Evolutionary conservation across 2,329 filamentous ascomycete species (phyloP), one percentile per base, ranked within the genome.

Genomic region (Boeremia exigua): DNA sequence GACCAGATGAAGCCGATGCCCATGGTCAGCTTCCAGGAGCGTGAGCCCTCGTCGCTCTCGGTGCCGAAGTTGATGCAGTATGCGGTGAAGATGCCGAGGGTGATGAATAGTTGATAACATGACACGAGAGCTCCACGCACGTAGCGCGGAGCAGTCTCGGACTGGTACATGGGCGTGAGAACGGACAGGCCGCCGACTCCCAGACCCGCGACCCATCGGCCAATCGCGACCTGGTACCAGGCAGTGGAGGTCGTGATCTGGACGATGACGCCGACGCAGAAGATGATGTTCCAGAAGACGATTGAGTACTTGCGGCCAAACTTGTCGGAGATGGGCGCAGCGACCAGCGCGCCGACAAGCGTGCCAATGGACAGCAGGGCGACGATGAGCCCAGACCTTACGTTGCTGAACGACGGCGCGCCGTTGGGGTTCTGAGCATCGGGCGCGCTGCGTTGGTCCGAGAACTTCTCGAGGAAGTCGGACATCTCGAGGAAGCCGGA

Each of bases 81-180:
- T 1, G 77, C 80, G 19, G 78, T 68, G 48, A 79, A 86, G 70
- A 90, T 89, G 43, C 88, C 88, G 27, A 89, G 77, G 0, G 87
- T 90, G 69, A 90, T 87, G 70, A 88, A 84, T 3, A 90, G 81
- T 77, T 90, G 88, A 72, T 89, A 90, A 47, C 81, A 84, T 1
- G 83, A 71, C 10, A 90, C 82, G 34, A 89, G 79, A 6, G 86
- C 79, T 65, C 86, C 86, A 63, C 88, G 84, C 46, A 90, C 83
- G 55, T 85, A 82, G 57, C 85, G 81, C 0, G 88, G 88, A 2
- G 84, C 84, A 52, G 82, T 86, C 73, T 90, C 88, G 14, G 82
- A 84, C 69, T 89, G 86, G 64, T 90, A 90, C 84, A 90, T 75
- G 4, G 74, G 74, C 3, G 71, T 74, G 19, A 85, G 77, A 37